phyloP scores from a whole-genome alignment of 2,329 filamentous ascomycete species.

The Talaromyces sp. region DNA sequence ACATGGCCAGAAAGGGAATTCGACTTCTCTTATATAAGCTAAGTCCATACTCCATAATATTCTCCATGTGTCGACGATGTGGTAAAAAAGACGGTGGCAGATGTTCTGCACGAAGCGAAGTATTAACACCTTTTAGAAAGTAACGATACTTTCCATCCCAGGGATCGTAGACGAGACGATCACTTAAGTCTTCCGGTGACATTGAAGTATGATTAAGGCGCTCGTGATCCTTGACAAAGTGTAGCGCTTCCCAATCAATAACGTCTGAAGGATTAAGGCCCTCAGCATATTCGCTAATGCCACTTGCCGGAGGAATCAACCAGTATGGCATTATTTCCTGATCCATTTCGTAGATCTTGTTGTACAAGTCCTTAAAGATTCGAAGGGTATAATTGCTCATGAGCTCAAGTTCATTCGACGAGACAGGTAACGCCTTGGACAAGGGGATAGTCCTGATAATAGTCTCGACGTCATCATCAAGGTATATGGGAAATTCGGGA shows the following conservation, averaged over 20 bases:
- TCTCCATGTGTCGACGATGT: slow-evolving; percentile 49
- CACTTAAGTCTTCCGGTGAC: slow-evolving; percentile 38
- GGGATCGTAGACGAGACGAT: slow-evolving; percentile 55
- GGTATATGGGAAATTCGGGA: slow-evolving; percentile 68
- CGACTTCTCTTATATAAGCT: slow-evolving; percentile 67
- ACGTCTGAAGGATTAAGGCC: slow-evolving; percentile 18
- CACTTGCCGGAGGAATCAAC: slow-evolving; percentile 58
- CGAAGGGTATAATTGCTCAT: slow-evolving; percentile 72
- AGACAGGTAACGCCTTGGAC: slow-evolving; percentile 27
- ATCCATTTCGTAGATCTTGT: slow-evolving; percentile 72
- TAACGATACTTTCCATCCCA: slow-evolving; percentile 59
- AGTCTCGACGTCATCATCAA: slow-evolving; percentile 62
- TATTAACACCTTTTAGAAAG: slow-evolving; percentile 45
- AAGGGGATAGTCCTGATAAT: slow-evolving; percentile 53
- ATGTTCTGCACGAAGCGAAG: slow-evolving; percentile 31
- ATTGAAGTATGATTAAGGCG: slow-evolving; percentile 48
- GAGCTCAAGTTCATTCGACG: slow-evolving; percentile 47
- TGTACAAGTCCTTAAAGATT: slow-evolving; percentile 81
- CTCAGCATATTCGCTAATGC: slow-evolving; percentile 11
- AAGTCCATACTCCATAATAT: slow-evolving; percentile 79
- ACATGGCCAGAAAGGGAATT: slow-evolving; percentile 44
- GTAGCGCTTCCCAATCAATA: slow-evolving; percentile 46
- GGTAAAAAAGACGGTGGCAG: slow-evolving; percentile 33
- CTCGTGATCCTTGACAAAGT: slow-evolving; percentile 36
- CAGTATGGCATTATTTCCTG: slow-evolving; percentile 73